Evolutionary conservation across 176 grass and related monocot species (phyloP).

Genomic region (Raddia guianensis): DNA sequence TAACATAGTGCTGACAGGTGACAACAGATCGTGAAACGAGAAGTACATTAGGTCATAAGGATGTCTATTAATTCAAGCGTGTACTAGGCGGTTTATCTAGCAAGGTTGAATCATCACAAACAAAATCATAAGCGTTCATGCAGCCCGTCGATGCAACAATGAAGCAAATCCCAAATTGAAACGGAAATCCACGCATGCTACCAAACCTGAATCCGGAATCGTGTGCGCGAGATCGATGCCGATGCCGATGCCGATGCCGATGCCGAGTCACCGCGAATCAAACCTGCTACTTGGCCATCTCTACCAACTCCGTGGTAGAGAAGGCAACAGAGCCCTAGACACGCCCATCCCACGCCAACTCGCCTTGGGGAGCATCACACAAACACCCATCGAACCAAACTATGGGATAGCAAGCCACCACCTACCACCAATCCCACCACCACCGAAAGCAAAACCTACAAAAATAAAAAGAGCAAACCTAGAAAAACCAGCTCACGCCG

Average conservation of each 20-base stretch:
- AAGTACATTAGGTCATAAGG: neutral
- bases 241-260: too few species aligned
- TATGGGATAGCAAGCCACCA: neutral
- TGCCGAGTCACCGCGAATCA: neutral
- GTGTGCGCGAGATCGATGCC: neutral
- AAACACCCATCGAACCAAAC: conserved; percentile 4
- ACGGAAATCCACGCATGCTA: neutral
- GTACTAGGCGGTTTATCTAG: neutral
- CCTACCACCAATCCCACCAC: neutral
- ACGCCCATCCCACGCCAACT: neutral
- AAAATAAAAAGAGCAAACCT: neutral
- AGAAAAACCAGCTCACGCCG: neutral
- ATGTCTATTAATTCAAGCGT: neutral
- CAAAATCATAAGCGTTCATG: neutral
- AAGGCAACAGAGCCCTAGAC: neutral
- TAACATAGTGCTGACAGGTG: neutral
- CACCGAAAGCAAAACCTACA: neutral
- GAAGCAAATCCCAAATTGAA: neutral
- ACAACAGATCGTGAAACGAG: neutral
- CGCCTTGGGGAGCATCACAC: too few species aligned
- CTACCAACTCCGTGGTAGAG: neutral
- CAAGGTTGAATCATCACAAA: neutral
- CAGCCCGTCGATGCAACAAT: neutral
- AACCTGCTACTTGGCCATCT: neutral
- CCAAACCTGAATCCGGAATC: neutral